Percentiles rank a stretch among this genome's conserved stretches.
Conservation (phyloP, 495 filamentous ascomycete species). For the Trypethelium eluteriae region DNA sequence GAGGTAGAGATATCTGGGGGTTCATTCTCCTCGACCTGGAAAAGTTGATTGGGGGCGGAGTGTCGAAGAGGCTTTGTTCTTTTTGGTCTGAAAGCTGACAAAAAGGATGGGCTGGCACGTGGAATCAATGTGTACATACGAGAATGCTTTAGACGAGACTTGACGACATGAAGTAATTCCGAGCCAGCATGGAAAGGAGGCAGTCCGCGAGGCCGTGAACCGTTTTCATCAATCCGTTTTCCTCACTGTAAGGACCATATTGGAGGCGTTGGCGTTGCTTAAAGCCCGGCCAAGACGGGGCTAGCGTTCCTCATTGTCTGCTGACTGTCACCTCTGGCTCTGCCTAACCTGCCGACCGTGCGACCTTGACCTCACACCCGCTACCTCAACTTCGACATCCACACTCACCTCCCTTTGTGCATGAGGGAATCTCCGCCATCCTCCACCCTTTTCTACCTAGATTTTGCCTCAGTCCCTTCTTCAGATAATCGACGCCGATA, state of each 20-base stretch:
- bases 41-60: neutral
- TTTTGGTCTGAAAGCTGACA: neutral
- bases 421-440: no score
- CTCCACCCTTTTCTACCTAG: no score
- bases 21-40: slow-evolving; percentile 41
- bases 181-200: neutral
- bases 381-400: neutral
- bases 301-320: neutral
- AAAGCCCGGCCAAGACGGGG: neutral
- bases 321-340: neutral
- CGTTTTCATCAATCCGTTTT: neutral
- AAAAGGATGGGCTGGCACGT: neutral
- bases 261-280: neutral
- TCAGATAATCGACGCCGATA: no score
- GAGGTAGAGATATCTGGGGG: slow-evolving; percentile 55
- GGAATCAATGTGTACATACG: neutral
- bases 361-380: neutral
- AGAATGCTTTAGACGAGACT: neutral
- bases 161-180: neutral
- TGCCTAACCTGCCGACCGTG: neutral
- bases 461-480: no score
- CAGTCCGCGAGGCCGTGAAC: neutral
- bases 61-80: neutral
- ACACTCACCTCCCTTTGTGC: no score
- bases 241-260: neutral